Evolutionary conservation across 2,329 filamentous ascomycete species (phyloP), one percentile per base, ranked within the genome.

Genomic region (Escovopsis sp.): DNA sequence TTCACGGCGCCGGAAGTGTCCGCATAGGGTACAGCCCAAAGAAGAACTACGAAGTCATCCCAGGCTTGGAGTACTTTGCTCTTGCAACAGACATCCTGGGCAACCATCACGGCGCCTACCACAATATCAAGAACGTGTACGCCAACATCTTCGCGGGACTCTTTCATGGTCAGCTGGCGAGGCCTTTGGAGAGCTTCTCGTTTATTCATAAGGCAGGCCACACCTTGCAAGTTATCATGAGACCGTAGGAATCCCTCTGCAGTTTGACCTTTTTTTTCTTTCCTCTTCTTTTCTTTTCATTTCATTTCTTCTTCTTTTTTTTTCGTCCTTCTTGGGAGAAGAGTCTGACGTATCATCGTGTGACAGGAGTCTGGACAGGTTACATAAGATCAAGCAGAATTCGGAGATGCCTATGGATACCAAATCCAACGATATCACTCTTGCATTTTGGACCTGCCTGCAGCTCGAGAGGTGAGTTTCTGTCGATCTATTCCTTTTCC

Each of bases 401-500:
- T 51, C 51, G 35, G 48, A 59, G 43, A 51, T 66, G 50, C 60
- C 68, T 27, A 61, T 59, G 33, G 68, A 65, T 33, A 60, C 57
- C 43, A 61, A 60, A 50, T 59, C 61, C 51, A 84, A 87, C 53
- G 68, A 81, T 43, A 68, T 81, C 31, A 68, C 81, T 12, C 72
- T 93, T 51, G 81, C 85, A 0, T 95, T 88, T 53, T 96, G 89
- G 89, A 91, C 88, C 7, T 94, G 85, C 56, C 66, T 95, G 47
- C 89, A 96, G 55, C 70, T 96, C 10, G 89, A 96, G 61, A 94
- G 81, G 81, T 85, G 38, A 41, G 39, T 16, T 24, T 15, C 7
- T n/a, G 7, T 13, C 20, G 20, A 20, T 20, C 3, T 20, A 20
- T 20, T 3, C 20, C 3, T 20, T 20, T 20, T 3, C 20, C 20